Evolutionary conservation across 2,329 filamentous ascomycete genomes (phyloP).

Genomic region (Pyricularia pennisetigena): DNA sequence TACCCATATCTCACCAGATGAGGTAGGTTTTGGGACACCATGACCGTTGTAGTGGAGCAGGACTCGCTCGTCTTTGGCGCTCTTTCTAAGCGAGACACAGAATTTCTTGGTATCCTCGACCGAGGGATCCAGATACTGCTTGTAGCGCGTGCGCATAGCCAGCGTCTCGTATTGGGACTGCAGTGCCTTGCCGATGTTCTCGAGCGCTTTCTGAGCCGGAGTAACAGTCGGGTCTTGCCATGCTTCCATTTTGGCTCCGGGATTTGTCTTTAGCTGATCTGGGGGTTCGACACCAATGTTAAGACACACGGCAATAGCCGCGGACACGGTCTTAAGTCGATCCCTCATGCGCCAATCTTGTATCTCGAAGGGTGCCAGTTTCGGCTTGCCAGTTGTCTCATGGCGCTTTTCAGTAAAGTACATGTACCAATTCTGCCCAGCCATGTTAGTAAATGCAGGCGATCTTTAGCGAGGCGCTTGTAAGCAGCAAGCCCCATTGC

Average conservation of each 20-base stretch:
- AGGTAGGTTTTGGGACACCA: slow-evolving; percentile 89
- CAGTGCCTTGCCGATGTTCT: slow-evolving; percentile 92
- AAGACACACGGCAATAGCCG: slow-evolving; percentile 84
- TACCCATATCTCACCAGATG: slow-evolving; percentile 96
- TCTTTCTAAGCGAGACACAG: slow-evolving; percentile 77
- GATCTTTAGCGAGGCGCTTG: not conserved
- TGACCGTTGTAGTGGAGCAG: slow-evolving; percentile 99
- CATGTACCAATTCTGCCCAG: slow-evolving; percentile 87
- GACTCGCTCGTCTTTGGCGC: slow-evolving; percentile 91
- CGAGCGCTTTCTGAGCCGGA: slow-evolving; percentile 74
- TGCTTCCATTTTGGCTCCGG: slow-evolving; percentile 87
- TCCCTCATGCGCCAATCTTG: slow-evolving; percentile 98
- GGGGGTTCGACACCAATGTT: slow-evolving; percentile 97
- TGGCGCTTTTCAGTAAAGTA: slow-evolving; percentile 98
- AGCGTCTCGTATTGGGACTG: slow-evolving; percentile 94
- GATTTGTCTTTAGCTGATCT: slow-evolving; percentile 91
- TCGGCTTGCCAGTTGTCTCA: slow-evolving; percentile 84
- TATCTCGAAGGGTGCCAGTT: slow-evolving; percentile 53
- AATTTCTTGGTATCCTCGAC: slow-evolving; percentile 98
- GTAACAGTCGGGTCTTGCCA: slow-evolving; percentile 88
- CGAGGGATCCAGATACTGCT: slow-evolving; percentile 91
- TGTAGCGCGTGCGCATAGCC: slow-evolving; percentile 91
- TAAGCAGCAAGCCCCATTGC: not conserved
- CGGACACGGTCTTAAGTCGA: slow-evolving; percentile 90
- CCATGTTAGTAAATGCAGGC: not conserved